Conservation (phyloP, 257 asterid genomes). For the Solanum pennellii region DNA sequence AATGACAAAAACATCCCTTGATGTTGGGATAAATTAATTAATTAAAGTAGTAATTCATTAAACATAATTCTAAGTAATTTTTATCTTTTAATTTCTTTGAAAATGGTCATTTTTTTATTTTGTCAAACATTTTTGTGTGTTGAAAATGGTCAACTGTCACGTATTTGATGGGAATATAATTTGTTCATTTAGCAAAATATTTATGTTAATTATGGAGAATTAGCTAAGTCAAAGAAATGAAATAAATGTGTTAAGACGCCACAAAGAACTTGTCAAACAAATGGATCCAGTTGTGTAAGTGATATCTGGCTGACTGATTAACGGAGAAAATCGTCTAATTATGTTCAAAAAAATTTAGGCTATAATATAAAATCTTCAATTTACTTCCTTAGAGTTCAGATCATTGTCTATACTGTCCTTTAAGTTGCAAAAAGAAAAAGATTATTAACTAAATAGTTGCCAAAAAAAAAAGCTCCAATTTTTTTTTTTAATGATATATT, state of each 20-base stretch:
- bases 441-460: no score
- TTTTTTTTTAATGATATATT: no score
- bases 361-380: background rate
- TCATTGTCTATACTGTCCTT: no score
- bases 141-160: background rate
- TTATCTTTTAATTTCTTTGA: background rate
- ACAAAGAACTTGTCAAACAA: background rate
- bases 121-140: background rate
- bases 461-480: no score
- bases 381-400: background rate
- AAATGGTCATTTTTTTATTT: background rate
- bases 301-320: background rate
- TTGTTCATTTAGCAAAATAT: background rate
- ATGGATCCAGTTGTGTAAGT: background rate
- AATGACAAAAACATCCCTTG: background rate
- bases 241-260: background rate
- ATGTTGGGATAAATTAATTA: background rate
- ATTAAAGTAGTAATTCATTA: background rate
- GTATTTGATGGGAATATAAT: background rate
- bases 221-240: background rate
- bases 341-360: background rate
- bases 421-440: no score
- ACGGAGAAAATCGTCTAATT: background rate
- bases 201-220: background rate
- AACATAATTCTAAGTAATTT: background rate